Evolutionary conservation across 805 yeast genomes (phyloP), one percentile per base, ranked within the genome.

Genomic region (Scheffersomyces ergatensis): DNA sequence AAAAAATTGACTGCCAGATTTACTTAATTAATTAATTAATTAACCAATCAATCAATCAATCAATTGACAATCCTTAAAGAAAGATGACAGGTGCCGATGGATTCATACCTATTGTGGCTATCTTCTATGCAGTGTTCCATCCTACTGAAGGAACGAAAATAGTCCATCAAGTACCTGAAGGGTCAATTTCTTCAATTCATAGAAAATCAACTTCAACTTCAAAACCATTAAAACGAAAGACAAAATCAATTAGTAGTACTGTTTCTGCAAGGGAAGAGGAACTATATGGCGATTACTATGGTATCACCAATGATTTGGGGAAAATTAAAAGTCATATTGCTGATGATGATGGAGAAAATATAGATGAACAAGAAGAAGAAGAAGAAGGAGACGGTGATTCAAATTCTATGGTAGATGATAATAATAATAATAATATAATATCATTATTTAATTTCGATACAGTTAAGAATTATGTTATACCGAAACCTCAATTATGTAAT

Each of bases 141-240:
- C 97, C 97, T 0, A 86, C 93, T 0, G 96, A 89, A 54, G 99
- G 99, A 1, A 84, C 98, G 0, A 89, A 89, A 62, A 90, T 92
- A 5, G 76, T 86, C 4, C 86, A 85, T 53, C 97, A 93, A 58
- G 95, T 89, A 0, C 99, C 99, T 2, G 79, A 82, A 30, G 87
- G 89, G 5, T 71, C 85, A 3, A 77, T 82, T 19, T 5, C 72
- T 72, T 5, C 63, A 58, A 25, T 25, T 9, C 32, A 29, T 29
- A 29, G 18, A 29, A 29, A 29, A 15, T n/a, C 32, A 14, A 7
- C 8, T 5, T 9, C 11, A 5, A 25, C 14, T 25, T 7, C 6
- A 7, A 21, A 9, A 21, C 24, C 6, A 21, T n/a, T n/a, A n/a
- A n/a, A n/a, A n/a, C n/a, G n/a, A n/a, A n/a, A n/a, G n/a, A n/a